Conservation (phyloP, 2,329 filamentous ascomycete species). For the Xylaria sp. region DNA sequence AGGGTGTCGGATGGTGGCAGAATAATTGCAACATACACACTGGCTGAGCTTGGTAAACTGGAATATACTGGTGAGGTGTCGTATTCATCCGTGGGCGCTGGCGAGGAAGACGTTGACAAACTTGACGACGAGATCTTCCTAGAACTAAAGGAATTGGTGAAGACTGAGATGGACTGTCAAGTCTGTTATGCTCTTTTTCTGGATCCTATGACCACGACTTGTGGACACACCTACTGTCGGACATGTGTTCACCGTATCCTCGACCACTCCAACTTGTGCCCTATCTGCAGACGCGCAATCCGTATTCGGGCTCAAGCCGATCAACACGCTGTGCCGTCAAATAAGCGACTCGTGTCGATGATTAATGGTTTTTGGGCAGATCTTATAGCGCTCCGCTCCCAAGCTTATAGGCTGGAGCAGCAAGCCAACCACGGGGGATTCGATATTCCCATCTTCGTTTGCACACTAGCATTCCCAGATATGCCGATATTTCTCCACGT, state of each 20-base stretch:
- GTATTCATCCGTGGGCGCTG: conserved; percentile 45
- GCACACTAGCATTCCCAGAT: conserved; percentile 80
- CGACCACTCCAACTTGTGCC: conserved; percentile 81
- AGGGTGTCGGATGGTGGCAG: conserved; percentile 63
- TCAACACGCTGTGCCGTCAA: conserved; percentile 60
- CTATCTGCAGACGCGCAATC: conserved; percentile 78
- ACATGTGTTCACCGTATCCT: conserved; percentile 79
- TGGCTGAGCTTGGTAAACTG: conserved; percentile 59
- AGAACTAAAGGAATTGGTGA: conserved; percentile 68
- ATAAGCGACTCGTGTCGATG: conserved; percentile 70
- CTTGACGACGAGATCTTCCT: conserved; percentile 63
- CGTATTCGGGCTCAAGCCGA: conserved; percentile 58
- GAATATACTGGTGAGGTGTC: conserved; percentile 48
- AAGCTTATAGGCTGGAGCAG: conserved; percentile 67
- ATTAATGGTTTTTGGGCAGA: conserved; percentile 76
- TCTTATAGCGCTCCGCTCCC: conserved; percentile 66
- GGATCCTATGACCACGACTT: conserved; percentile 84
- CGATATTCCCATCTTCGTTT: conserved; percentile 80
- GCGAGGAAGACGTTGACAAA: conserved; percentile 45
- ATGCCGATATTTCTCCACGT: conserved; percentile 89
- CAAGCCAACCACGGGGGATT: conserved; percentile 64
- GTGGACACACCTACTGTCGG: conserved; percentile 90
- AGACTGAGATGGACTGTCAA: conserved; percentile 84
- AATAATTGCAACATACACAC: conserved; percentile 71
- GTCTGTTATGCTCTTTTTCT: conserved; percentile 85